phyloP scores from a whole-genome alignment of 139 green algal species.

The Chloropicon primus region DNA sequence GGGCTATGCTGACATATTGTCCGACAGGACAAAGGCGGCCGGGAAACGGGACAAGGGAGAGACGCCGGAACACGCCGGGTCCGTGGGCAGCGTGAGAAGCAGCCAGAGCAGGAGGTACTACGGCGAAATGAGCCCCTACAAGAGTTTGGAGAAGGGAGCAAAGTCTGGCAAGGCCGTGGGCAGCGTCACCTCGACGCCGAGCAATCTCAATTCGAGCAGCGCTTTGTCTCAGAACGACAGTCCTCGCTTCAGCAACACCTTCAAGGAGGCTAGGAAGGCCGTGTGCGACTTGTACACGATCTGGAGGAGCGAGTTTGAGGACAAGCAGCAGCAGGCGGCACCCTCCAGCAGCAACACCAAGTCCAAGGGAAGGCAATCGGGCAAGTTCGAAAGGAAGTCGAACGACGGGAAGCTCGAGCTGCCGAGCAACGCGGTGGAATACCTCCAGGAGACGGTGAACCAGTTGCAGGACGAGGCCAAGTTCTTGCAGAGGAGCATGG shows the following conservation, averaged over 20 bases:
- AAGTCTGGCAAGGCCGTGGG: neutral
- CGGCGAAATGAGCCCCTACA: neutral
- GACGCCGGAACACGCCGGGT: neutral
- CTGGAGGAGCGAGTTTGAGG: neutral
- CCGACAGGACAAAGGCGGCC: neutral
- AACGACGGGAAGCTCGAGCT: neutral
- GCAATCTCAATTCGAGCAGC: neutral
- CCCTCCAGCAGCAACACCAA: neutral
- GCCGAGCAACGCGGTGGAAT: neutral
- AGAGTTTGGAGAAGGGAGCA: neutral
- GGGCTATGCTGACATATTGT: neutral
- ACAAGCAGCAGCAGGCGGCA: neutral
- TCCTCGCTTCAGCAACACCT: neutral
- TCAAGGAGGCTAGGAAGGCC: neutral
- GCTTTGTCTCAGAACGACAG: neutral
- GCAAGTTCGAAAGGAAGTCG: neutral
- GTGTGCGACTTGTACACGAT: neutral
- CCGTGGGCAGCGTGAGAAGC: neutral
- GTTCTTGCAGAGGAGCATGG: neutral
- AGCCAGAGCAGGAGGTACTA: neutral
- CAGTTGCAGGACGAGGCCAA: neutral
- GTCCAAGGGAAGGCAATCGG: neutral
- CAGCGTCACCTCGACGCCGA: neutral
- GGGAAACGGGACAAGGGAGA: neutral
- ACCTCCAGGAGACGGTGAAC: neutral